Evolutionary conservation across 345 rosid species (phyloP), one percentile per base, ranked within the genome.

Genomic region (Syzygium aromaticum): DNA sequence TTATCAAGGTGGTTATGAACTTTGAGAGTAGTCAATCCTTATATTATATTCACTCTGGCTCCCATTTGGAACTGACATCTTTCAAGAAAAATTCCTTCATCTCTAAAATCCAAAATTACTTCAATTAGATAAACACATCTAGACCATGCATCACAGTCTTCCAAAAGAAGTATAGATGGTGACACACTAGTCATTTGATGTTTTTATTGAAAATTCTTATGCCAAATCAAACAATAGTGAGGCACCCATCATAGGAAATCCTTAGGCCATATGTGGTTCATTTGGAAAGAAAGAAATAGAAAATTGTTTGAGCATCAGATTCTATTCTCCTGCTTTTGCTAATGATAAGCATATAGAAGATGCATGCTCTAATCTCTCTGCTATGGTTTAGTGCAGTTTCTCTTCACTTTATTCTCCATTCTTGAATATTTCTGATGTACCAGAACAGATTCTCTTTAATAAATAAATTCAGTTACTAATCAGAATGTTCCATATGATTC

Each of bases 51-150:
- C 49, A 33, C 80, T 33, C 80, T 33, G 80, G 25, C 43, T 73
- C 99, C 99, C 99, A 97, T 90, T 95, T 97, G 17, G 99, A 97
- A 86, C 92, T 94, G 90, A 96, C 93, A 92, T 96, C 99, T 89
- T 97, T 97, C 57, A 97, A 83, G 57, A 96, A 92, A n/a, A 87
- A 97, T 89, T 87, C 99, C 98, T 94, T 97, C 99, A 91, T 96
- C 98, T 89, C 99, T 97, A 67, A 53, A 57, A 52, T 38, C 56
- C 38, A 63, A 43, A 85, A 54, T 33, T 77, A 87, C 28, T 73
- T 43, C 43, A 61, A 77, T 38, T 52, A 86, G 19, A 86, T 54
- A 85, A 77, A 88, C 27, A 88, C 38, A 19, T 28, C 83, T 53
- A 30, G 67, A 38, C 13, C 21, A 77, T 15, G 52, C 16, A 84